Evolutionary conservation across 148 eudicot species (phyloP).

Genomic region (Dysphania ambrosioides): DNA sequence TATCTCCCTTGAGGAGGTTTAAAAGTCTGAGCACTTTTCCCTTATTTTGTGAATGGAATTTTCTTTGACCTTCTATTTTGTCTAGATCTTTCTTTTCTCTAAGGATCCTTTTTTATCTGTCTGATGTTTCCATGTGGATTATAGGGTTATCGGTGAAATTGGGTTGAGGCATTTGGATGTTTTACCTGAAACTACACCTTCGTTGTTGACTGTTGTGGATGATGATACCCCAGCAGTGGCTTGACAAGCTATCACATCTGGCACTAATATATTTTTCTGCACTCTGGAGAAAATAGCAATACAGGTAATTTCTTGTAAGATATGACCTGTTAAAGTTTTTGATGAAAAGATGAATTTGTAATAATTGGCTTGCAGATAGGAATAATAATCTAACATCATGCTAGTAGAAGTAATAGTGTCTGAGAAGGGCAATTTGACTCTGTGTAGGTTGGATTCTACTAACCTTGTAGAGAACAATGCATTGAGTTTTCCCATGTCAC

Average conservation of each 20-base stretch:
- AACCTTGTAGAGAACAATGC: neutral
- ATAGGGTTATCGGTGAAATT: conserved; percentile 75
- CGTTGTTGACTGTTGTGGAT: conserved; percentile 47
- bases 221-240: conserved; percentile 94
- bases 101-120: no score
- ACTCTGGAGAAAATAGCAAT: conserved; percentile 64
- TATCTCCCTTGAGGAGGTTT: neutral
- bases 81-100: neutral
- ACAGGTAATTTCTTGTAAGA: conserved; percentile 45
- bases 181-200: conserved; percentile 67
- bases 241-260: conserved; percentile 76
- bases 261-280: conserved; percentile 60
- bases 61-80: neutral
- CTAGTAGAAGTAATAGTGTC: neutral
- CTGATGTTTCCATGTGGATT: conserved; percentile 8
- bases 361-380: neutral
- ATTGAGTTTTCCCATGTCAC: neutral
- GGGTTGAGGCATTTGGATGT: conserved; percentile 69
- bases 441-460: neutral
- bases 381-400: neutral
- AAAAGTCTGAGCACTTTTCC: neutral
- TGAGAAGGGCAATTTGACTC: neutral
- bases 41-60: neutral
- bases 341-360: neutral
- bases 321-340: neutral